Conservation (phyloP, 371 early-diverging fungal genomes). For the Umbelopsis sp. region DNA sequence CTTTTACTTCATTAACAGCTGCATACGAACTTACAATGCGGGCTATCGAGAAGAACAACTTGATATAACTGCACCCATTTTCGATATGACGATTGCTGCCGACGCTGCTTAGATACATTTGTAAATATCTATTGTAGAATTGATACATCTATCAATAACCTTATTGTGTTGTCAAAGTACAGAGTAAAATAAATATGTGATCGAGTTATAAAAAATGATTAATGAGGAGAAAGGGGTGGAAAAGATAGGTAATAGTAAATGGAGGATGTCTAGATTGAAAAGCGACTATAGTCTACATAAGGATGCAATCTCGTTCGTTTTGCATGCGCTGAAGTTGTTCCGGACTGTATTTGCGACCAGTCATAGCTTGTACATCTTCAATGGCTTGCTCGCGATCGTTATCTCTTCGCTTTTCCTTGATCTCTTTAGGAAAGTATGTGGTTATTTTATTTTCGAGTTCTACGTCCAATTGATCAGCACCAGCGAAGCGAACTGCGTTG, state of each 20-base stretch:
- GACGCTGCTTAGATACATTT: neutral
- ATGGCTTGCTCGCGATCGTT: slow-evolving; percentile 66
- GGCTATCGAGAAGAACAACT: slow-evolving; percentile 27
- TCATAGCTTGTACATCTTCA: slow-evolving; percentile 65
- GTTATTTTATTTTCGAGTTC: slow-evolving; percentile 68
- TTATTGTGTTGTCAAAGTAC: neutral
- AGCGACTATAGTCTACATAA: neutral
- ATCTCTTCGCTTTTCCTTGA: slow-evolving; percentile 69
- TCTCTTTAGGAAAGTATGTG: slow-evolving; percentile 75
- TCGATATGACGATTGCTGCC: neutral
- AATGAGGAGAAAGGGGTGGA: neutral
- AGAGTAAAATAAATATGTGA: neutral
- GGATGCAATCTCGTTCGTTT: slow-evolving; percentile 19
- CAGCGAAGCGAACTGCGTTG: slow-evolving; percentile 60
- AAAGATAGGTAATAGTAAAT: neutral
- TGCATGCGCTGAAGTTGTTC: slow-evolving; percentile 43
- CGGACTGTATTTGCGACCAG: slow-evolving; percentile 48
- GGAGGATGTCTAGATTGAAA: neutral
- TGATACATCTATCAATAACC: slow-evolving; percentile 2
- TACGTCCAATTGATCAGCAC: slow-evolving; percentile 62
- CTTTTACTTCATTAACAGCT: slow-evolving; percentile 25
- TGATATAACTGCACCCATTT: neutral
- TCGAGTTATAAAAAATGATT: neutral
- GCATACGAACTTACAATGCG: slow-evolving; percentile 74
- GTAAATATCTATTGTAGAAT: neutral